phyloP scores from a whole-genome alignment of 495 filamentous ascomycete species.

The Rostrohypoxylon terebratum region DNA sequence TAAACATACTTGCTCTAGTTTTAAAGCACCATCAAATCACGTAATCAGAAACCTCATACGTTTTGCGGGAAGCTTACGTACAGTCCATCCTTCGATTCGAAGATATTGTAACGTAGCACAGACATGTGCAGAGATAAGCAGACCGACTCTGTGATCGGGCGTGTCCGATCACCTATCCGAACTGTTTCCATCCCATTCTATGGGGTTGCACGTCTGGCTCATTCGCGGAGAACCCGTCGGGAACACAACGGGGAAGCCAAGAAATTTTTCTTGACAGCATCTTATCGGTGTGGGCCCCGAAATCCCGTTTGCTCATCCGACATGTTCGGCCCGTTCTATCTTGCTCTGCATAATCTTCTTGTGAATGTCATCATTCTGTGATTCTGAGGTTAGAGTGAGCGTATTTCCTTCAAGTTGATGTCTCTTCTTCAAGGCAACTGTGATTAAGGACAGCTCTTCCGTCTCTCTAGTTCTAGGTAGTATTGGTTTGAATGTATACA shows the following conservation, averaged over 20 bases:
- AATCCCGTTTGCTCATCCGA: slow-evolving; percentile 29
- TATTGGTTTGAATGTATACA: background rate
- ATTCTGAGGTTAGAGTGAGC: background rate
- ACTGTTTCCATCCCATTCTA: slow-evolving; percentile 36
- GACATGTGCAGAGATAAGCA: slow-evolving; percentile 22
- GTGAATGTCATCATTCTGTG: background rate
- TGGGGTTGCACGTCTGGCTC: slow-evolving; percentile 30
- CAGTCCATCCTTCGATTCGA: background rate
- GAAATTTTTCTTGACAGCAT: slow-evolving; percentile 33
- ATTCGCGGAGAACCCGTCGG: slow-evolving; percentile 33
- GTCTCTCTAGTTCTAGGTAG: background rate
- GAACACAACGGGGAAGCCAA: slow-evolving; percentile 43
- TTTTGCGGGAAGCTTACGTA: slow-evolving; percentile 8
- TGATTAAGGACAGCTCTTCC: background rate
- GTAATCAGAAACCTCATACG: slow-evolving; percentile 7
- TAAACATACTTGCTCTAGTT: slow-evolving; percentile 2
- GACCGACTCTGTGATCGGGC: background rate
- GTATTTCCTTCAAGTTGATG: background rate
- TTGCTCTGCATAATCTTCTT: background rate
- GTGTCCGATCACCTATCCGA: slow-evolving; percentile 21
- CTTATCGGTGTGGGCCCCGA: slow-evolving; percentile 43
- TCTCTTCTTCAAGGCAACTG: background rate
- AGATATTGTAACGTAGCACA: slow-evolving; percentile 25
- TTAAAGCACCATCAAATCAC: slow-evolving; percentile 8
- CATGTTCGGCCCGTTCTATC: slow-evolving; percentile 20